These are phyloP conservation scores for Erigeron canadensis DNA, from an alignment of 129 eudicot genomes.

Conservation along the genomic window DNA sequence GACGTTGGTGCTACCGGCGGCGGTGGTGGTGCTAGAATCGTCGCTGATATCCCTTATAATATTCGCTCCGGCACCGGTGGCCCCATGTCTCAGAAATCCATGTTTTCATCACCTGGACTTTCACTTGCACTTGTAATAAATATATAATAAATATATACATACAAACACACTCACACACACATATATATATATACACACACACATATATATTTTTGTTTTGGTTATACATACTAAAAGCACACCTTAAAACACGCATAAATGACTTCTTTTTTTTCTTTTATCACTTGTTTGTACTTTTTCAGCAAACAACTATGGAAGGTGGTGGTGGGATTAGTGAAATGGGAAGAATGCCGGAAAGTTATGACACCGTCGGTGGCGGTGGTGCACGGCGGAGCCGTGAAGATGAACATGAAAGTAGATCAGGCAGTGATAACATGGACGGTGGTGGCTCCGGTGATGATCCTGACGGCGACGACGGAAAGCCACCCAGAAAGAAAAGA, in stretches of 20 bases:
- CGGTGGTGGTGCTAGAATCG: conserved; percentile 57
- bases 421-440: conserved; percentile 95
- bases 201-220: background rate
- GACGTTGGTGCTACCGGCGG: conserved; percentile 52
- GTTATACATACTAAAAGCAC: background rate
- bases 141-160: too few species aligned
- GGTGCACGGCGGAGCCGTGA: conserved; percentile 74
- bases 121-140: conserved; percentile 80
- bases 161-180: too few species aligned
- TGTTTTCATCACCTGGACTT: conserved; percentile 89
- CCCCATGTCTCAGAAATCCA: conserved; percentile 64
- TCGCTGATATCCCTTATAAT: conserved; percentile 55
- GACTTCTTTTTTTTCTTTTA: too few species aligned
- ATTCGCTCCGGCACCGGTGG: conserved; percentile 46
- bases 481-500: conserved; percentile 84
- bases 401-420: conserved; percentile 97
- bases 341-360: conserved; percentile 59
- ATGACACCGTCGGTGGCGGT: conserved; percentile 38
- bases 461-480: conserved; percentile 66
- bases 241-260: background rate
- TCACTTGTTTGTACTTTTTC: background rate
- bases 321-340: conserved; percentile 52
- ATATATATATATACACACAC: background rate
- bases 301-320: conserved; percentile 82
- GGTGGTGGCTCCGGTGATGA: conserved; percentile 92